phyloP scores from a whole-genome alignment of 345 rosid species.

The Camelina sativa region DNA sequence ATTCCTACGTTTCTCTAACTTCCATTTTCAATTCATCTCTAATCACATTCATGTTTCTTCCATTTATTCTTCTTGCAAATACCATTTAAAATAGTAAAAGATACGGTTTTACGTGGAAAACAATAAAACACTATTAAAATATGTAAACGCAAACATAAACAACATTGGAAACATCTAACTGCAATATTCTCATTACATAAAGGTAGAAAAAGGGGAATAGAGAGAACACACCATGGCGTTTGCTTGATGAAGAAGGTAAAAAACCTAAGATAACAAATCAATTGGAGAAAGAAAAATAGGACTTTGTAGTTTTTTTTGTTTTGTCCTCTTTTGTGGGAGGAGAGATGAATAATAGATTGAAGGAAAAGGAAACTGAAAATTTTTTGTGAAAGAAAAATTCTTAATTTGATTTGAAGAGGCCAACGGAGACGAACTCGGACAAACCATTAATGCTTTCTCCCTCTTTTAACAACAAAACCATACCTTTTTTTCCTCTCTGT shows the following conservation, averaged over 20 bases:
- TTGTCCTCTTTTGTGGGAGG: conserved; percentile 39
- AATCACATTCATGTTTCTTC: not conserved
- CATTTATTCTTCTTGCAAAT: not conserved
- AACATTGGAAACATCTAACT: conserved; percentile 9
- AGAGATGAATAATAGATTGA: conserved; percentile 40
- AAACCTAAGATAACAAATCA: conserved; percentile 23
- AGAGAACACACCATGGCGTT: conserved; percentile 44
- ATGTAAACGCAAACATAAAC: not conserved
- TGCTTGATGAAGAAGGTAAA: conserved; percentile 21
- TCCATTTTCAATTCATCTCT: not conserved
- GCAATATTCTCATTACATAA: not conserved
- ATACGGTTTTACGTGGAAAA: not conserved
- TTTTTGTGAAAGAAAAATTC: not conserved
- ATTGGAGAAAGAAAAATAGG: not conserved
- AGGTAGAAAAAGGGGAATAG: not conserved
- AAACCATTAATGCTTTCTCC: conserved; percentile 19
- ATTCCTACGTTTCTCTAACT: not conserved
- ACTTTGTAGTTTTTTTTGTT: not conserved
- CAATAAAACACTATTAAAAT: not conserved
- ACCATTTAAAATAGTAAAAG: not conserved
- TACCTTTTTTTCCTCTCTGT: conserved; percentile 24
- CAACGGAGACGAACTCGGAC: conserved; percentile 46
- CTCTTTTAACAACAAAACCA: conserved; percentile 26
- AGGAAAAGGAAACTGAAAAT: conserved; percentile 39
- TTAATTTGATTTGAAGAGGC: conserved; percentile 46